Percentiles rank a stretch among this genome's conserved stretches.
These are phyloP conservation scores for Yamadazyma epiphylla DNA, from an alignment of 1,139 yeast genomes.

Conservation along the genomic window DNA sequence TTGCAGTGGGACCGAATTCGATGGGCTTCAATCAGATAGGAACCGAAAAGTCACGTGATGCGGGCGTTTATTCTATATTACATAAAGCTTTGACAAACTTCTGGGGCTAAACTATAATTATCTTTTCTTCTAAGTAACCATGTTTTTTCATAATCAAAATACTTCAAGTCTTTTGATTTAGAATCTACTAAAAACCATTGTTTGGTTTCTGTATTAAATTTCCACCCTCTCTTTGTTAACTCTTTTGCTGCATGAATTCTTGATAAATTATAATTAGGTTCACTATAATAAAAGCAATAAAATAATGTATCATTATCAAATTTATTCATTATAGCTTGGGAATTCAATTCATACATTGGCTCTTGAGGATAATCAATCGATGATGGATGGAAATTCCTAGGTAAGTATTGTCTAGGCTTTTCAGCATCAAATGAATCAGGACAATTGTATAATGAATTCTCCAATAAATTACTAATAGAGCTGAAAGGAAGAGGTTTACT, in stretches of 20 bases:
- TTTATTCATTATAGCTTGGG: conserved; percentile 56
- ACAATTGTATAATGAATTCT: conserved; percentile 76
- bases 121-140: conserved; percentile 86
- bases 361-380: conserved; percentile 91
- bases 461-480: conserved; percentile 57
- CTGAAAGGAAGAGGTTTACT: conserved; percentile 53
- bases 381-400: conserved; percentile 85
- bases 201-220: conserved; percentile 67
- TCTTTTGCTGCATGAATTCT: conserved; percentile 83
- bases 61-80: too few species aligned
- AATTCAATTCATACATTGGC: conserved; percentile 60
- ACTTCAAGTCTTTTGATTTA: conserved; percentile 56
- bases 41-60: too few species aligned
- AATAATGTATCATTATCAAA: conserved; percentile 87
- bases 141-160: conserved; percentile 85
- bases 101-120: conserved; percentile 40
- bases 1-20: too few species aligned
- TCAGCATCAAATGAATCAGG: conserved; percentile 94
- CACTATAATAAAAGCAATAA: conserved; percentile 82
- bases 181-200: conserved; percentile 77
- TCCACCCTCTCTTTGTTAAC: conserved; percentile 81
- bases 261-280: conserved; percentile 39
- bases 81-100: conserved; percentile 11
- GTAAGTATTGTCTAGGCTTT: conserved; percentile 75
- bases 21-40: too few species aligned